A percentile compares a stretch with the other conserved stretches of the same genome.
Evolutionary conservation across 768 basidiomycete species (phyloP).

Genomic region (Rhodotorula babjevae): DNA sequence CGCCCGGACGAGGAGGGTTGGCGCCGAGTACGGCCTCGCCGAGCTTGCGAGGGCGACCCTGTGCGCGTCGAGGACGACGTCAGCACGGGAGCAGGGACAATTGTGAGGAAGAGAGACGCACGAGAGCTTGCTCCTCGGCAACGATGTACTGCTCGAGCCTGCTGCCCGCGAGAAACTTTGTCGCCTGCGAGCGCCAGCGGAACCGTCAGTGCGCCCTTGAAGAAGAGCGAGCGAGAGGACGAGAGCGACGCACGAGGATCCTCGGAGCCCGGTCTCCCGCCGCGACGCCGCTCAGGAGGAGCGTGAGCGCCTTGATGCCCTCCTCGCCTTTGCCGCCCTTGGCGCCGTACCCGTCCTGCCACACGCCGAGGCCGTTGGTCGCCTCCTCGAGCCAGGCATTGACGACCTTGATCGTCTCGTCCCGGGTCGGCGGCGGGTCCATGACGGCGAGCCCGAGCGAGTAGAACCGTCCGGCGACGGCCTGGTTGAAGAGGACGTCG

Average conservation of each 20-base stretch:
- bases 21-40: not conserved
- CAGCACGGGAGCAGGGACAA: not conserved
- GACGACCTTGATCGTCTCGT: not conserved
- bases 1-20: not conserved
- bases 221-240: not conserved
- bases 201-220: too few relatives aligned
- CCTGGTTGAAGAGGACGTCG: constrained; percentile 4
- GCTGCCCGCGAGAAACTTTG: not conserved
- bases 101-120: not conserved
- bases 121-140: constrained; percentile 15
- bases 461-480: constrained; percentile 28
- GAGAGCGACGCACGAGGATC: constrained; percentile 13
- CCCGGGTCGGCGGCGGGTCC: too few relatives aligned
- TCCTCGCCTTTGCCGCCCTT: constrained; percentile 10
- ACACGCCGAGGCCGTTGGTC: not conserved
- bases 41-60: not conserved
- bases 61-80: not conserved
- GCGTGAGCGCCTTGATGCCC: constrained; percentile 12
- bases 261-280: not conserved
- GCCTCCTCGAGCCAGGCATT: not conserved
- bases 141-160: constrained; percentile 2
- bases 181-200: not conserved
- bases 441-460: not conserved
- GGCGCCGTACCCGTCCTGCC: not conserved
- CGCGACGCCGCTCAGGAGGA: constrained; percentile 14